A percentile compares a stretch with the other conserved stretches of the same genome.
Evolutionary conservation across 495 filamentous ascomycete genomes (phyloP).

Genomic region (Neurospora sp.): DNA sequence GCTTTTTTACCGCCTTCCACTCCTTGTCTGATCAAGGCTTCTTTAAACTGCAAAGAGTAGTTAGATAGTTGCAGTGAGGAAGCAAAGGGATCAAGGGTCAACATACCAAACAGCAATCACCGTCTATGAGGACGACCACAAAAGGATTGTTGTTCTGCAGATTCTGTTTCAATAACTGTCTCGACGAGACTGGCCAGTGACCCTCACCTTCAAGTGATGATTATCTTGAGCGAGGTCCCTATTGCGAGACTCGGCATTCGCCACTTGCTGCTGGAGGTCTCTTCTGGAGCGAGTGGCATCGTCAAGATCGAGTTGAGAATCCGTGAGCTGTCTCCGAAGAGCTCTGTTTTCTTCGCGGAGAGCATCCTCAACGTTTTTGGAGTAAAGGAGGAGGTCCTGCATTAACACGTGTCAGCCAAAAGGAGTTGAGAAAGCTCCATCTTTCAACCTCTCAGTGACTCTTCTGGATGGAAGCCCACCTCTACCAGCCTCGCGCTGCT

Average conservation of each 20-base stretch:
- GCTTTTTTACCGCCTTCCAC: slow-evolving; percentile 62
- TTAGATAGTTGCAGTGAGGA: neutral
- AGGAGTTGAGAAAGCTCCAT: neutral
- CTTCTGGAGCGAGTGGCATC: slow-evolving; percentile 28
- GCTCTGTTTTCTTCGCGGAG: slow-evolving; percentile 28
- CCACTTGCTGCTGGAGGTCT: slow-evolving; percentile 33
- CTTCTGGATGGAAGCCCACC: slow-evolving; percentile 12
- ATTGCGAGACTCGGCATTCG: slow-evolving; percentile 1
- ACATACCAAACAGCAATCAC: slow-evolving; percentile 61
- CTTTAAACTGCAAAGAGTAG: slow-evolving; percentile 44
- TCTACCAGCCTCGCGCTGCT: slow-evolving; percentile 27
- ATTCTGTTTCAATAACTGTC: slow-evolving; percentile 11
- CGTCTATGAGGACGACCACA: slow-evolving; percentile 66
- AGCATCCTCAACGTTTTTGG: slow-evolving; percentile 21
- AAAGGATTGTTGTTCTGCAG: slow-evolving; percentile 66
- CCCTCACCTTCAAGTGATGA: slow-evolving; percentile 28
- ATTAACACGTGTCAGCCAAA: neutral
- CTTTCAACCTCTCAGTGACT: neutral
- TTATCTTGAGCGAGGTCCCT: slow-evolving; percentile 15
- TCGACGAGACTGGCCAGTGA: slow-evolving; percentile 1
- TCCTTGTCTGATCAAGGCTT: slow-evolving; percentile 52
- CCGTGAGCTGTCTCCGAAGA: slow-evolving; percentile 21
- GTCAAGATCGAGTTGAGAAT: slow-evolving; percentile 33
- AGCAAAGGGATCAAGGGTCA: neutral
- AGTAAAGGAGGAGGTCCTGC: slow-evolving; percentile 36